Evolutionary conservation across 306 rosid species (phyloP), one percentile per base, ranked within the genome.

Genomic region (Prosopis cineraria): DNA sequence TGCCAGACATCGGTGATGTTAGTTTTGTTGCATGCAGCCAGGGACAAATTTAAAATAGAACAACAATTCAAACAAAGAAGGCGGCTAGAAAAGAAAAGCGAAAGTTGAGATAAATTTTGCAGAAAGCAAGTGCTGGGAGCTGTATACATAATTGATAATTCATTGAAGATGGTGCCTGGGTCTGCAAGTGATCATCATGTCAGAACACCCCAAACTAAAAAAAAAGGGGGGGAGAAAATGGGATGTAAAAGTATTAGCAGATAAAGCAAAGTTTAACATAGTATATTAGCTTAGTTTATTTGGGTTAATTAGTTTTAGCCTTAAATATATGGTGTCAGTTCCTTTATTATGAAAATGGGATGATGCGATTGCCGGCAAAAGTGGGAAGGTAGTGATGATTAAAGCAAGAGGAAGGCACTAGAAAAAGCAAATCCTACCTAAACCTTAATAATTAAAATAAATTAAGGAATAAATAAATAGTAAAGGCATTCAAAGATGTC

Each of bases 331-430:
- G 34, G 52, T 19, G 24, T 48, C 10, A 48, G 24, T 48, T 4
- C 1, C 55, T 48, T 48, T 14, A 14, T 4, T 13, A 45, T 2
- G 0, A 48, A 5, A 48, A 14, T 5, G 7, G 58, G 58, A n/a
- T 6, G 58, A 7, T 2, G n/a, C 4, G 10, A 50, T 6, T 19
- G 19, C 58, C 19, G 58, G 25, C n/a, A 50, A 50, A 50, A 50
- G 58, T 25, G 3, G 58, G 25, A 64, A 17, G 74, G 60, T 10
- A 60, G 48, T 55, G 39, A 50, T 50, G 25, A 62, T 34, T 68
- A 50, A 69, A 45, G 59, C 39, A 19, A 9, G 29, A 34, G 67
- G 81, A 70, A 71, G 81, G 33, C n/a, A 34, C 67, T 10, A 75
- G 81, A 64, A 56, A 82, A 72, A 34, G 44, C 48, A 11, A 75